Conservation (phyloP, 2,329 filamentous ascomycete species). For the Penicillium palitans region DNA sequence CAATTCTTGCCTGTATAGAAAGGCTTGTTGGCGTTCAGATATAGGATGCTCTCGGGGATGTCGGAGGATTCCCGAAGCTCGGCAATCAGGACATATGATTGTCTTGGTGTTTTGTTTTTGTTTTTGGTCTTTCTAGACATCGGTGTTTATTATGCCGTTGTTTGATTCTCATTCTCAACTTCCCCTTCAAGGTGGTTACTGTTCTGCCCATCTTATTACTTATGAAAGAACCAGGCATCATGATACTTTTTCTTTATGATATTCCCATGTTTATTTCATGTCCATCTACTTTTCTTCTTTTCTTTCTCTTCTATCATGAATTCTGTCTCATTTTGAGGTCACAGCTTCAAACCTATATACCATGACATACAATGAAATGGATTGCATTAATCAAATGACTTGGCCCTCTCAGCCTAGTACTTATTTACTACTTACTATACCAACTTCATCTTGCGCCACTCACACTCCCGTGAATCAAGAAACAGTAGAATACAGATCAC, state of each 20-base stretch:
- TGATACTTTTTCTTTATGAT: slow-evolving; percentile 11
- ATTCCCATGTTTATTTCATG: slow-evolving; percentile 5
- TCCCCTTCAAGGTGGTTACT: not conserved
- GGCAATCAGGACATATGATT: slow-evolving; percentile 3
- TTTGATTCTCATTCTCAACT: not conserved
- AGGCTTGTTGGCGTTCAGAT: slow-evolving; percentile 26
- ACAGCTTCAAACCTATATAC: slow-evolving; percentile 8
- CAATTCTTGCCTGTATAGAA: slow-evolving; percentile 18
- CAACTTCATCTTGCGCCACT: not conserved
- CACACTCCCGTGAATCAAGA: not conserved
- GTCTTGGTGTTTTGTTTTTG: not conserved
- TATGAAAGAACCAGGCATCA: slow-evolving; percentile 1
- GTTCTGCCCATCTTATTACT: not conserved
- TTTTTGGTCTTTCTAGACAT: not conserved
- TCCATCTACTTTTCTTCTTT: not conserved
- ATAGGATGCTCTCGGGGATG: slow-evolving; percentile 16
- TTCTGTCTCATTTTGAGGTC: not conserved
- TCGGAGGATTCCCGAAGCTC: not conserved
- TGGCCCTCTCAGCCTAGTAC: not conserved
- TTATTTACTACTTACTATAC: not conserved
- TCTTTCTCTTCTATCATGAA: not conserved
- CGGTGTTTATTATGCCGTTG: not conserved
- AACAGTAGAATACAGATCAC: slow-evolving; percentile 28
- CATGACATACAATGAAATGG: slow-evolving; percentile 2
- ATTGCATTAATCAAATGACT: not conserved